Conservation (phyloP, 139 green algal species). For the Nannochloris sp. region DNA sequence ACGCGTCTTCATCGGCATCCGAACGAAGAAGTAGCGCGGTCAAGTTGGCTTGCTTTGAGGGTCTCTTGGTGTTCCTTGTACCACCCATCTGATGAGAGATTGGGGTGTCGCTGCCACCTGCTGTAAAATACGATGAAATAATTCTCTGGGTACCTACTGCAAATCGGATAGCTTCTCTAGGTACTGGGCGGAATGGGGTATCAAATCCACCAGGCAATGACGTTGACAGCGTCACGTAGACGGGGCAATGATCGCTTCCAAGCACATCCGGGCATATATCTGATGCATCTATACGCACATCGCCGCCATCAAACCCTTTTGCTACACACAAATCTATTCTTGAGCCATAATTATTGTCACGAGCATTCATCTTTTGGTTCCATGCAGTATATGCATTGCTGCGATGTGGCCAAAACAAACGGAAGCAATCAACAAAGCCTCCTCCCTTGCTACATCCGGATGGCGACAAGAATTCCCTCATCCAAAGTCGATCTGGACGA, state of each 20-base stretch:
- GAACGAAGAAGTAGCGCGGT: not conserved
- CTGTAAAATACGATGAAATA: conserved; percentile 25
- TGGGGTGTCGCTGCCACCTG: not conserved
- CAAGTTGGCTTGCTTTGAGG: not conserved
- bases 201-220: conserved; percentile 9
- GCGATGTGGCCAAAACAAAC: conserved; percentile 43
- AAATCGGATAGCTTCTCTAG: conserved; percentile 12
- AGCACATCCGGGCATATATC: conserved; percentile 47
- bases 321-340: conserved; percentile 69
- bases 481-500: conserved; percentile 33
- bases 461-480: conserved; percentile 25
- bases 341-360: conserved; percentile 68
- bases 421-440: conserved; percentile 43
- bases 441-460: not conserved
- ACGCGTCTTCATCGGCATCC: not conserved
- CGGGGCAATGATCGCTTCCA: conserved; percentile 66
- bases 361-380: conserved; percentile 38
- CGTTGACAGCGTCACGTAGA: conserved; percentile 8
- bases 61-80: too few species aligned
- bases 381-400: conserved; percentile 69
- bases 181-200: not conserved
- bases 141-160: conserved; percentile 20
- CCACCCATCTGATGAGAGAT: not conserved
- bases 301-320: conserved; percentile 15
- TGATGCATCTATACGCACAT: not conserved